phyloP scores from a whole-genome alignment of 2,329 filamentous ascomycete species.

The Fusarium oligoseptatum region DNA sequence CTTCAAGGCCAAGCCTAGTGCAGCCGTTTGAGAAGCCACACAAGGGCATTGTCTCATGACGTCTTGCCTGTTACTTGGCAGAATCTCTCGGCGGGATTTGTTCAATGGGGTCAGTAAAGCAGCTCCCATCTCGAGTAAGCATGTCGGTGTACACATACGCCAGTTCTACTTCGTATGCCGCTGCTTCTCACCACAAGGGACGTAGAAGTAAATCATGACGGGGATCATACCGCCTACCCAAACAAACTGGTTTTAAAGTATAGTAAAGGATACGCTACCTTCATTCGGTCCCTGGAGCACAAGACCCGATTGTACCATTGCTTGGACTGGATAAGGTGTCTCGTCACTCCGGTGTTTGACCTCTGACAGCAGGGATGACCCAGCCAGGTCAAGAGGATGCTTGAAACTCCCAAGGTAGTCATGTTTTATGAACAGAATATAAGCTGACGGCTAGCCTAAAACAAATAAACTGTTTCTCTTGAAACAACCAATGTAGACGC shows the following conservation, averaged over 20 bases:
- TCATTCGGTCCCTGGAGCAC: neutral
- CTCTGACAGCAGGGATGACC: neutral
- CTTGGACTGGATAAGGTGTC: neutral
- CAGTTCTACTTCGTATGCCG: neutral
- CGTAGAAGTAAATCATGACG: neutral
- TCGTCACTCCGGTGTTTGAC: neutral
- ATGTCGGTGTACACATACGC: no score
- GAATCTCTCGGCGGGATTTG: neutral
- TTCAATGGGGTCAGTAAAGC: neutral
- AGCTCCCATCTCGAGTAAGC: neutral
- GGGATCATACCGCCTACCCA: neutral
- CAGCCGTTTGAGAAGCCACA: neutral
- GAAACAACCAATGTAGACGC: neutral
- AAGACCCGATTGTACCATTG: neutral
- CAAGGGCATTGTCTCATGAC: neutral
- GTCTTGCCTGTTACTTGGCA: neutral
- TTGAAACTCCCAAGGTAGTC: neutral
- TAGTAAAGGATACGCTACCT: neutral
- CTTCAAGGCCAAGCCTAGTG: neutral
- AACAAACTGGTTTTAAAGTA: neutral
- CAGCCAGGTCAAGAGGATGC: neutral
- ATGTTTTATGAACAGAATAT: neutral
- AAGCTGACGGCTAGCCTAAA: neutral
- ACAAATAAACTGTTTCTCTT: neutral
- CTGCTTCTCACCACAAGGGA: neutral